A percentile compares a stretch with the other conserved stretches of the same genome.
Evolutionary conservation across 345 rosid genomes (phyloP).

Genomic region (Kernera saxatilis): DNA sequence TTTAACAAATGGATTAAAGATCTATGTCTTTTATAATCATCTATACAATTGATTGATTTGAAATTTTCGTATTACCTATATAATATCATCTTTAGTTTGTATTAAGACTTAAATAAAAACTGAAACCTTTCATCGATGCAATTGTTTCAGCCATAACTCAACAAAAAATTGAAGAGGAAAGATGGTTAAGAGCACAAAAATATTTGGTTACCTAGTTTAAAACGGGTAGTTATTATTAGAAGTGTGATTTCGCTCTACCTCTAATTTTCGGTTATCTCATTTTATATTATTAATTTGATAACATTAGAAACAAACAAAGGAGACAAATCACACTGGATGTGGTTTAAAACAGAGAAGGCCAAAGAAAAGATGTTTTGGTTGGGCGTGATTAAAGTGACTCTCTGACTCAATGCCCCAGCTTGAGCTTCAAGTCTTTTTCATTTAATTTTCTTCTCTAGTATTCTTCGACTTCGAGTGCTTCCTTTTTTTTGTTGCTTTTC

Average conservation of each 20-base stretch:
- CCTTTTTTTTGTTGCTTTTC: neutral
- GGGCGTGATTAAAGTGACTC: constrained; percentile 30
- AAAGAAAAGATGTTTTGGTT: constrained; percentile 29
- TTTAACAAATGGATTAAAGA: too few relatives aligned
- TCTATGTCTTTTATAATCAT: too few relatives aligned
- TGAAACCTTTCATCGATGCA: neutral
- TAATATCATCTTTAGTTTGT: too few relatives aligned
- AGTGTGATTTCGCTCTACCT: too few relatives aligned
- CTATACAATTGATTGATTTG: too few relatives aligned
- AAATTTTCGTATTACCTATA: too few relatives aligned
- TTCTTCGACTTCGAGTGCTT: neutral
- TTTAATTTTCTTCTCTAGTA: constrained; percentile 8
- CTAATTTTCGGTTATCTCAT: neutral
- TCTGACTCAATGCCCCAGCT: constrained; percentile 20
- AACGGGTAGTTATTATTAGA: neutral
- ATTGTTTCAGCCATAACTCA: neutral
- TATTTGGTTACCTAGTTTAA: neutral
- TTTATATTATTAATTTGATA: neutral
- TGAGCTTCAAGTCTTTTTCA: constrained; percentile 28
- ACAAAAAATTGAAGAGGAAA: too few relatives aligned
- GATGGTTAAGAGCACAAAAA: neutral
- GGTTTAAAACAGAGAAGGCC: constrained; percentile 11
- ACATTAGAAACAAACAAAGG: neutral
- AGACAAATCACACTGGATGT: constrained; percentile 13
- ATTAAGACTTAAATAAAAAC: too few relatives aligned